Evolutionary conservation across 805 yeast species (phyloP), one percentile per base, ranked within the genome.

Genomic region (Starmera dryadoides): DNA sequence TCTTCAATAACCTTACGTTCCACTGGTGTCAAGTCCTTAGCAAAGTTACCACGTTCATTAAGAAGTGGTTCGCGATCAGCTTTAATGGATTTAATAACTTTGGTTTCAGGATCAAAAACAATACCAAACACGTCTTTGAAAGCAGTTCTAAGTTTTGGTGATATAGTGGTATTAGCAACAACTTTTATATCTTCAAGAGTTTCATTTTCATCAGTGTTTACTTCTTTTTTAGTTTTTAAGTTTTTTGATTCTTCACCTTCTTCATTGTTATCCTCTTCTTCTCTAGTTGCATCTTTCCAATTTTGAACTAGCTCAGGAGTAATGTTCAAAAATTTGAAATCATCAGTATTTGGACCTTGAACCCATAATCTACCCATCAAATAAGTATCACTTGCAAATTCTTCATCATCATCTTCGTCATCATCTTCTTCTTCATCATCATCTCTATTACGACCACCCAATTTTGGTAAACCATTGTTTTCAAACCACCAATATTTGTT

Each of bases 401-500:
- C 78, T 6, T 63, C 70, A 7, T 53, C 65, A 10, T 62, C 64
- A 5, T 53, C 63, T 0, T 63, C 69, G 1, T 66, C 66, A 2
- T 66, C 71, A 3, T 63, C 64, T 11, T 68, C 70, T 1, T 65
- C 75, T 4, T 59, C 75, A 0, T 56, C 72, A 16, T 47, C 46
- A 12, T 46, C 41, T 16, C 62, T 49, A 31, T 60, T 66, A 29
- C 60, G 56, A 11, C 64, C 65, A 37, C 64, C 68, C 30, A 69
- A 51, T 7, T 68, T 67, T 4, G 88, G 86, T 35, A 87, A 66
- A 0, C 98, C 98, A 53, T 83, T 82, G 45, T 71, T 70, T 53
- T 91, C 98, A 55, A 88, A 79, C 96, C 96, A 93, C 95, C 95
- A 93, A 58, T 91, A 93, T 47, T 89, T 69, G 63, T 93, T 93